Evolutionary conservation across 2,329 filamentous ascomycete species (phyloP).

Genomic region (Pochonia chlamydosporia): DNA sequence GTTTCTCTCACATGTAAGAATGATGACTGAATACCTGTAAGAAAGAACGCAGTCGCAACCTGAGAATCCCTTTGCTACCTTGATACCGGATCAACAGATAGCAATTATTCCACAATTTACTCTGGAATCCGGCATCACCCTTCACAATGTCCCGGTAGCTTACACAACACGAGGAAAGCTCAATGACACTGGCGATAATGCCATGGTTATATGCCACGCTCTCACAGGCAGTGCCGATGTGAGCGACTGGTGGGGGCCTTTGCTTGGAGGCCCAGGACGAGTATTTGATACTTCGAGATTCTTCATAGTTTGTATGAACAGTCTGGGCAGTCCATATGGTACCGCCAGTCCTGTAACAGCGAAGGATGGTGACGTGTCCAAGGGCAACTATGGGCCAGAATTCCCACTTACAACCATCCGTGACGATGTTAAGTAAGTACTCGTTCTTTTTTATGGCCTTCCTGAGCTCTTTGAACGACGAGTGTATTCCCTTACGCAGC

Average conservation of each 20-base stretch:
- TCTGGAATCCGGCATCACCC: conserved; percentile 82
- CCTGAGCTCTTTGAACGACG: no score
- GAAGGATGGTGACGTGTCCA: conserved; percentile 70
- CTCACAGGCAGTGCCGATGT: conserved; percentile 82
- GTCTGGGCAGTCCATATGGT: conserved; percentile 77
- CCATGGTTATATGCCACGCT: conserved; percentile 76
- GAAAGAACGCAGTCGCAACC: conserved; percentile 64
- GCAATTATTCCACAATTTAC: conserved; percentile 84
- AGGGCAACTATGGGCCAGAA: conserved; percentile 84
- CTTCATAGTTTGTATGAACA: conserved; percentile 84
- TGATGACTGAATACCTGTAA: conserved; percentile 59
- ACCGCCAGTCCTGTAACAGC: conserved; percentile 84
- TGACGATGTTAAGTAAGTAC: conserved; percentile 83
- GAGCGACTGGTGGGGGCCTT: conserved; percentile 81
- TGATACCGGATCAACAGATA: conserved; percentile 86
- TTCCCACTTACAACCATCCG: conserved; percentile 93
- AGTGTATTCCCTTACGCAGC: no score
- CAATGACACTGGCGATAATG: conserved; percentile 55
- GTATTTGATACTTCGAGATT: conserved; percentile 79
- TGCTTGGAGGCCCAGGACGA: conserved; percentile 70
- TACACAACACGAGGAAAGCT: conserved; percentile 62
- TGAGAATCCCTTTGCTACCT: conserved; percentile 82
- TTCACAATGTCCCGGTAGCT: conserved; percentile 69
- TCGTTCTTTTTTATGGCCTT: not conserved
- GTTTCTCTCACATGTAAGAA: conserved; percentile 25